Percentiles rank a stretch among this genome's conserved stretches.
Conservation (phyloP, 208 protist genomes). For the Balamuthia mandrillaris region DNA sequence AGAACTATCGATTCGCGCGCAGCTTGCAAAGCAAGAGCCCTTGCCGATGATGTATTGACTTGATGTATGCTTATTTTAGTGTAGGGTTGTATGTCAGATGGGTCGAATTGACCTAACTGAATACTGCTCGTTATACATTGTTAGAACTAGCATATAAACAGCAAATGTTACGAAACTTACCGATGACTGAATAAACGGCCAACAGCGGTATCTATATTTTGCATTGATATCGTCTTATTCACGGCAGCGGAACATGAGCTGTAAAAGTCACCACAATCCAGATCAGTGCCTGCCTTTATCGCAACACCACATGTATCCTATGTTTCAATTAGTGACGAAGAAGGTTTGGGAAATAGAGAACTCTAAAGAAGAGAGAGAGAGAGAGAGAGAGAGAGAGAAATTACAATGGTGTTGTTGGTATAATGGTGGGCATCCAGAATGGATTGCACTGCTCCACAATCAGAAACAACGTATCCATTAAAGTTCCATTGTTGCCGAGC, state of each 20-base stretch:
- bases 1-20: constrained; percentile 42
- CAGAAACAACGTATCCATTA: constrained; percentile 42
- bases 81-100: constrained; percentile 31
- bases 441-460: constrained; percentile 3
- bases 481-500: constrained; percentile 40
- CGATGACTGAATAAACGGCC: neutral
- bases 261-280: constrained; percentile 40
- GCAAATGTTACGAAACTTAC: neutral
- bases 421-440: too few species aligned
- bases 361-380: too few species aligned
- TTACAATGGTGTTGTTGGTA: too few species aligned
- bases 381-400: too few species aligned
- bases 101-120: constrained; percentile 46
- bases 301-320: neutral
- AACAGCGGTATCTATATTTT: neutral
- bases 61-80: neutral
- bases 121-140: constrained; percentile 5
- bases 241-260: neutral
- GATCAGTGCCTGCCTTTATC: constrained; percentile 33
- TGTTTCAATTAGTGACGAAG: too few species aligned
- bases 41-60: neutral
- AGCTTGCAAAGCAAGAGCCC: neutral
- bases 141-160: neutral
- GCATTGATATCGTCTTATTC: neutral
- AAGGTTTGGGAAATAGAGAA: too few species aligned